phyloP scores from a whole-genome alignment of 1,284 basidiomycete species.

The Apiotrichum sp. region DNA sequence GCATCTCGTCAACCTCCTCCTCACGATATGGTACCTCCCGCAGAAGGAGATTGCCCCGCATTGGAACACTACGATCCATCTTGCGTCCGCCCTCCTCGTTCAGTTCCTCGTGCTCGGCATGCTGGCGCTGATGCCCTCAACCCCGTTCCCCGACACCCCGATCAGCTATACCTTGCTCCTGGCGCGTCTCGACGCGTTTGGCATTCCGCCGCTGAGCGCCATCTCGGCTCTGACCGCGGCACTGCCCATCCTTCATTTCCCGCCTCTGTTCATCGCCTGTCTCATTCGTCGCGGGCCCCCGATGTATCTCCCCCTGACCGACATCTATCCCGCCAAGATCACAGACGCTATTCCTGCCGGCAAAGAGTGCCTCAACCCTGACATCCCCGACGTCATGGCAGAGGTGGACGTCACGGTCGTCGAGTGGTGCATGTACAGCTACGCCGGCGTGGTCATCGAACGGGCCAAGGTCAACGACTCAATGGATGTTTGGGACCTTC shows the following conservation, averaged over 20 bases:
- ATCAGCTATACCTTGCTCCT: conserved; percentile 9
- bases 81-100: conserved; percentile 56
- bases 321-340: conserved; percentile 67
- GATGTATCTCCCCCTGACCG: conserved; percentile 62
- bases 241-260: conserved; percentile 52
- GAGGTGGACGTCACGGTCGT: conserved; percentile 54
- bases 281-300: conserved; percentile 65
- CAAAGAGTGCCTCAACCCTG: conserved; percentile 27
- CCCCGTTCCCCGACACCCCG: conserved; percentile 26
- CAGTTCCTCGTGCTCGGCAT: conserved; percentile 51
- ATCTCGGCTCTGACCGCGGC: conserved; percentile 17
- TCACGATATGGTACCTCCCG: conserved; percentile 55
- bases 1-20: conserved; percentile 57
- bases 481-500: conserved; percentile 77
- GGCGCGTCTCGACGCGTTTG: conserved; percentile 10
- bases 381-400: conserved; percentile 34
- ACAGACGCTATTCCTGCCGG: conserved; percentile 28
- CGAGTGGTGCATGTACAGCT: conserved; percentile 66
- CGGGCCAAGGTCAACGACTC: conserved; percentile 65
- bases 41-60: conserved; percentile 55
- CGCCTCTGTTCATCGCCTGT: conserved; percentile 53
- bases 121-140: conserved; percentile 39
- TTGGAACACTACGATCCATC: conserved; percentile 60
- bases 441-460: conserved; percentile 75
- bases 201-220: conserved; percentile 11